These are phyloP conservation scores for Cryptomeria japonica DNA, from an alignment of 75 land plant genomes.

Conservation along the genomic window DNA sequence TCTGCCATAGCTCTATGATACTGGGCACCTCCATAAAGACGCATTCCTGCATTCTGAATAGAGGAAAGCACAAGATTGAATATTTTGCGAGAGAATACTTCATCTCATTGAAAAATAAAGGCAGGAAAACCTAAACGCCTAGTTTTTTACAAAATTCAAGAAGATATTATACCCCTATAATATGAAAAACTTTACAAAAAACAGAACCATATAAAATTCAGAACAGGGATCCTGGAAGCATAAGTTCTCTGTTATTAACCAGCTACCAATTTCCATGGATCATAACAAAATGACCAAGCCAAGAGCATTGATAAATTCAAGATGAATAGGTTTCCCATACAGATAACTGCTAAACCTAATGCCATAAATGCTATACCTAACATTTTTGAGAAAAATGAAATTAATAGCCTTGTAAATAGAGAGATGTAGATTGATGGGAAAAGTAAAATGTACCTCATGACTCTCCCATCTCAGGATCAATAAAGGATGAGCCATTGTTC, in stretches of 20 bases:
- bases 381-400: too few species aligned
- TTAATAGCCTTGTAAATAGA: too few species aligned
- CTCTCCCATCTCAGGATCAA: too few species aligned
- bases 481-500: too few species aligned
- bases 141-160: neutral
- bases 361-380: neutral
- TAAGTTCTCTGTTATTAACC: neutral
- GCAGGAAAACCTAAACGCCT: neutral
- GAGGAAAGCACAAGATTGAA: neutral
- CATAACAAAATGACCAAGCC: neutral
- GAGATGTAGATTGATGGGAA: too few species aligned
- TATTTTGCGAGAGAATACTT: neutral
- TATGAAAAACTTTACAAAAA: neutral
- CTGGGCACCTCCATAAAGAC: slow-evolving; percentile 98
- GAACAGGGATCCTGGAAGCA: neutral
- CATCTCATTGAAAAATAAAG: neutral
- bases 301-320: neutral
- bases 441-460: too few species aligned
- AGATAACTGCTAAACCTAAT: neutral
- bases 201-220: neutral
- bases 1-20: slow-evolving; percentile 99
- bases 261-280: neutral
- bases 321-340: neutral
- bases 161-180: neutral
- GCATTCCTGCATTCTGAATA: slow-evolving; percentile 96